phyloP scores from a whole-genome alignment of 2,329 filamentous ascomycete genomes.

The Aspergillus terreus region DNA sequence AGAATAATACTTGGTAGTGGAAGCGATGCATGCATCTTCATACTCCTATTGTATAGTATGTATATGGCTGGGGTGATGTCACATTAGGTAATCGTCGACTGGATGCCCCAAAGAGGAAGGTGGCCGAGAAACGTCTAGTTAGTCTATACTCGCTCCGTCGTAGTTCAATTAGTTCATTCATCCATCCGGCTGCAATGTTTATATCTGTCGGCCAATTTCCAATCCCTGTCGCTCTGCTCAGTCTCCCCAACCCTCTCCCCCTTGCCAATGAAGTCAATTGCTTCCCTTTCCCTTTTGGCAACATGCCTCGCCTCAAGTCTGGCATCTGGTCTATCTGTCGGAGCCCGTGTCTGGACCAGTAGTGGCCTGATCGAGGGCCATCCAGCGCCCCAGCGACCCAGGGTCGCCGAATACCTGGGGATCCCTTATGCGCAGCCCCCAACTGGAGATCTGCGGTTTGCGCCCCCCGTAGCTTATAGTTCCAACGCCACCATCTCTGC shows the following conservation, averaged over 20 bases:
- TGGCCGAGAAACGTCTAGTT: no score
- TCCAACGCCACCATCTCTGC: constrained; percentile 9
- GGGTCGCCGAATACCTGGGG: constrained; percentile 24
- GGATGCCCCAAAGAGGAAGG: not conserved
- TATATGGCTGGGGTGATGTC: no score
- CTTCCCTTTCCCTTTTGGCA: not conserved
- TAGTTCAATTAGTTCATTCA: no score
- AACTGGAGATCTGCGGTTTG: constrained; percentile 24
- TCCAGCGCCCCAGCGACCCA: constrained; percentile 8
- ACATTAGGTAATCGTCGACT: not conserved
- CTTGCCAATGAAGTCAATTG: not conserved
- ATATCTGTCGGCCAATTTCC: not conserved
- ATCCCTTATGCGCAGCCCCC: constrained; percentile 28
- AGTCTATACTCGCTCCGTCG: no score
- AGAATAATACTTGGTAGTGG: no score
- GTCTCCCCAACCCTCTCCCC: not conserved
- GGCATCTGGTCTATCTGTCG: not conserved
- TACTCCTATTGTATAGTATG: no score
- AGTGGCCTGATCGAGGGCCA: constrained; percentile 24
- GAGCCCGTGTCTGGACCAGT: constrained; percentile 14
- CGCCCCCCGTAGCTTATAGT: constrained; percentile 17
- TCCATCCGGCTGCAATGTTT: no score
- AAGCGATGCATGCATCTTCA: no score
- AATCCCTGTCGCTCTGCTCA: no score
- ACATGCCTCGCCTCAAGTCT: not conserved